Percentiles rank a stretch among this genome's conserved stretches.
Evolutionary conservation across 768 basidiomycete species (phyloP).

Genomic region (Sutorius australiensis): DNA sequence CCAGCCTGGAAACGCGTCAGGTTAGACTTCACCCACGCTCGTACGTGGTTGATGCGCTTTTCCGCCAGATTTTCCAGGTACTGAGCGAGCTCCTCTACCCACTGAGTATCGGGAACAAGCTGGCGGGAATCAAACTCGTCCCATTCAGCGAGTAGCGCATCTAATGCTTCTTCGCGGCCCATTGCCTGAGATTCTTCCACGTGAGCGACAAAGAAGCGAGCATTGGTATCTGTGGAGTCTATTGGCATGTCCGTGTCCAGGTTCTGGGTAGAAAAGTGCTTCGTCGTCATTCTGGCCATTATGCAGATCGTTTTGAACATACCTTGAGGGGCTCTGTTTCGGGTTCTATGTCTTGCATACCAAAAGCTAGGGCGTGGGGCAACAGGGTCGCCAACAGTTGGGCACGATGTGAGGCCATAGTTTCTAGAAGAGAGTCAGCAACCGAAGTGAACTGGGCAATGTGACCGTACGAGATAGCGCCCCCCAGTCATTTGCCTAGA

Average conservation of each 20-base stretch:
- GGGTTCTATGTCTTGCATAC: conserved; percentile 44
- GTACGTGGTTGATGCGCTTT: conserved; percentile 44
- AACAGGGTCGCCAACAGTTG: conserved; percentile 40
- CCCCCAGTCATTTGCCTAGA: conserved; percentile 60
- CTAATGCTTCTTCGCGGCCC: conserved; percentile 10
- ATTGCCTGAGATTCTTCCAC: conserved; percentile 12
- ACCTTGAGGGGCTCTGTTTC: conserved; percentile 51
- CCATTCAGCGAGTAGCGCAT: conserved; percentile 30
- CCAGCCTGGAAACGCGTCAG: conserved; percentile 44
- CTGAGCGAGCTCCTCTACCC: conserved; percentile 37
- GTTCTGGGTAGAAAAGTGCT: conserved; percentile 36
- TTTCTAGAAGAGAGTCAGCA: conserved; percentile 32
- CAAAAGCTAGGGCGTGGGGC: conserved; percentile 45
- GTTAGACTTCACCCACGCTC: conserved; percentile 49
- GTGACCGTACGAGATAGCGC: conserved; percentile 48
- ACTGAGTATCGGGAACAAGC: conserved; percentile 37
- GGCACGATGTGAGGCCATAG: conserved; percentile 43
- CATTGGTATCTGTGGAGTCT: conserved; percentile 33
- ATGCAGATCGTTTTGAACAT: not conserved
- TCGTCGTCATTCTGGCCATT: not conserved
- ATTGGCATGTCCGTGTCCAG: conserved; percentile 48
- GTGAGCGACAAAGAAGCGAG: conserved; percentile 34
- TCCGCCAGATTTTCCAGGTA: conserved; percentile 44
- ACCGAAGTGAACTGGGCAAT: not conserved
- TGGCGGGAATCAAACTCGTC: conserved; percentile 30